Percentiles rank a stretch among this genome's conserved stretches.
phyloP scores from a whole-genome alignment of 352 stramenopile species.

The Phytophthora sojae region DNA sequence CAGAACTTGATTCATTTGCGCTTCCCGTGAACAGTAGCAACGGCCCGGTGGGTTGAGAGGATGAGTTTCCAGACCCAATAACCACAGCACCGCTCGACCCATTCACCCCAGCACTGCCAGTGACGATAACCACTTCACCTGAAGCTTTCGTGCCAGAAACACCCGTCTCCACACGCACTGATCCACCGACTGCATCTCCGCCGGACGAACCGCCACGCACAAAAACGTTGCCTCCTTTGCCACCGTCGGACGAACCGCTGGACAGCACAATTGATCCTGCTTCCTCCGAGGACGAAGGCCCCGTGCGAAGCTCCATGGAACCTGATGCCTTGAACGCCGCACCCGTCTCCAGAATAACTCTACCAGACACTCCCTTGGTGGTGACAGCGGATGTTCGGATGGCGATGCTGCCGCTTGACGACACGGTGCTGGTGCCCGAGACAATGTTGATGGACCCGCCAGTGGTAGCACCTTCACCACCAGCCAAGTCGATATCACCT shows the following conservation, averaged over 20 bases:
- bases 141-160: slow-evolving; percentile 47
- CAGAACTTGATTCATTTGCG: slow-evolving; percentile 43
- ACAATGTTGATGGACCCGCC: slow-evolving; percentile 60
- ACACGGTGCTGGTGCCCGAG: slow-evolving; percentile 48
- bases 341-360: slow-evolving; percentile 45
- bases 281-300: slow-evolving; percentile 32
- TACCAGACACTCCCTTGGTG: slow-evolving; percentile 34
- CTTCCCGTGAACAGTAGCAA: slow-evolving; percentile 54
- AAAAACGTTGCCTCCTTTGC: slow-evolving; percentile 44
- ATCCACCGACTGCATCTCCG: slow-evolving; percentile 44
- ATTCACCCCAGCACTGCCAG: slow-evolving; percentile 40
- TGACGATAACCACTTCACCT: slow-evolving; percentile 53
- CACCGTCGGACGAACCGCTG: slow-evolving; percentile 42
- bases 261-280: slow-evolving; percentile 45
- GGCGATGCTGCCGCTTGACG: slow-evolving; percentile 61
- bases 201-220: slow-evolving; percentile 50
- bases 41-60: slow-evolving; percentile 44
- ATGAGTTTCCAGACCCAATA: slow-evolving; percentile 60
- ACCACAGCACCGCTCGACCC: slow-evolving; percentile 59
- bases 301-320: slow-evolving; percentile 49
- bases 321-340: slow-evolving; percentile 38
- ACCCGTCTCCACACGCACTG: slow-evolving; percentile 55
- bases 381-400: slow-evolving; percentile 37
- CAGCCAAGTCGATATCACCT: slow-evolving; percentile 59
- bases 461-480: slow-evolving; percentile 50